Base-by-base conservation (phyloP, 345 rosid species). In the Hibiscus trionum region DNA sequence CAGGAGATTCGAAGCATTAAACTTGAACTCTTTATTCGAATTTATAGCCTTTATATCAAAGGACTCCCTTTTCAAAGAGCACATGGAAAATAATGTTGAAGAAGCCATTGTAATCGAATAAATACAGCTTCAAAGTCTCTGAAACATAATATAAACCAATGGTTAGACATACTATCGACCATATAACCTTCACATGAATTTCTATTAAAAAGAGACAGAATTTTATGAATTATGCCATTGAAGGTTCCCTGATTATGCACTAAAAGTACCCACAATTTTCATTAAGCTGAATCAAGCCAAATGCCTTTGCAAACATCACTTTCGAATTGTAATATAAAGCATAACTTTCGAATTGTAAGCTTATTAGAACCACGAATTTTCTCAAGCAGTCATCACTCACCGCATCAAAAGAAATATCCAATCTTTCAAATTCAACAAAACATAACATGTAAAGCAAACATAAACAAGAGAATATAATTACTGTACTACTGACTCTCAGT, bases 51-150 rank as follows among this genome's bases (percentile, higher is more conserved):
- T 77, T 5, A 74, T 76, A 50, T 53, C 29, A 73, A 76, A 71
- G 1, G 77, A 77, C 17, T 71, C 66, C 8, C 68, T 56, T 9
- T 69, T 74, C 27, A 77, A 67, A 14, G 62, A 35, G 53, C 72
- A 64, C 5, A 75, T 64, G 12, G 75, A 77, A 79, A 75, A 79
- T 16, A 80, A 73, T 12, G 84, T 61, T 24, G 77, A 15, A 37
- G 80, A 63, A 72, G 84, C 76, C 89, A 86, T 86, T 61, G 52
- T 71, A 24, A 26, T 50, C 27, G 17, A 59, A 59, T 27, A 26
- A 26, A 27, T 11, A 59, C 62, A 59, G 62, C 52, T 42, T 39
- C 52, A n/a, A 53, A 61, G 44, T 59, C 27, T 66, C 69, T 55
- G 62, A 55, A 72, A 61, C 71, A 33, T 52, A 10, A 63, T 17